phyloP scores from a whole-genome alignment of 2,329 filamentous ascomycete species.

The Sphaceloma murrayae region DNA sequence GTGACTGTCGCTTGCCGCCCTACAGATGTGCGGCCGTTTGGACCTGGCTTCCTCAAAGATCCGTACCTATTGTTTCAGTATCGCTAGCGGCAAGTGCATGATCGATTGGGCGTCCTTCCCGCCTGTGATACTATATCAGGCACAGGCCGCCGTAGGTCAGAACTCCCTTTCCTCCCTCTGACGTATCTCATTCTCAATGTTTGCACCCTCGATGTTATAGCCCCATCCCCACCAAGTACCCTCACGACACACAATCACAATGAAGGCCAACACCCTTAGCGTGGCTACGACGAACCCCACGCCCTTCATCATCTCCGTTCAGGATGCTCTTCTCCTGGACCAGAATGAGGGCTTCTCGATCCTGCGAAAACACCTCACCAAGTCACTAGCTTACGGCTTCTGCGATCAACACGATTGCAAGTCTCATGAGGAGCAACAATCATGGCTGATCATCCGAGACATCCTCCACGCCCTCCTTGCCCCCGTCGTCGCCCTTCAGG shows the following conservation, averaged over 20 bases:
- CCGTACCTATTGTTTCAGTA: slow-evolving; percentile 13
- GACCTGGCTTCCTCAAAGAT: slow-evolving; percentile 11
- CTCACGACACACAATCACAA: slow-evolving; percentile 1
- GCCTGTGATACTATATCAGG: slow-evolving; percentile 11
- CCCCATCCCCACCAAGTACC: neutral
- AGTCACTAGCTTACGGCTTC: slow-evolving; percentile 34
- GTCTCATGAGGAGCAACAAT: slow-evolving; percentile 28
- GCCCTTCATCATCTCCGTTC: slow-evolving; percentile 35
- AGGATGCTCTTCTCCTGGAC: slow-evolving; percentile 33
- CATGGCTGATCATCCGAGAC: slow-evolving; percentile 47
- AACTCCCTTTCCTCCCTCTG: slow-evolving; percentile 1
- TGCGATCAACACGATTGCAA: slow-evolving; percentile 34
- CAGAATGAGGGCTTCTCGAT: slow-evolving; percentile 36
- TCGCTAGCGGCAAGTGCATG: slow-evolving; percentile 12
- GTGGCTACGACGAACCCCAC: slow-evolving; percentile 25
- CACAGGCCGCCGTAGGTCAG: slow-evolving; percentile 4
- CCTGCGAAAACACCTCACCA: slow-evolving; percentile 34
- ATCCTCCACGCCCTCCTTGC: slow-evolving; percentile 50
- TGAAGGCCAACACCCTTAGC: slow-evolving; percentile 15
- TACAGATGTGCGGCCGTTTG: slow-evolving; percentile 2
- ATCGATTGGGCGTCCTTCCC: neutral
- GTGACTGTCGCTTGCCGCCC: neutral
- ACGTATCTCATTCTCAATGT: slow-evolving; percentile 5
- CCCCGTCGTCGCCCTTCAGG: slow-evolving; percentile 48
- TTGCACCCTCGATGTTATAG: slow-evolving; percentile 3